These are phyloP conservation scores for Termitomyces titanicus DNA, from an alignment of 768 basidiomycete species.

Conservation along the genomic window DNA sequence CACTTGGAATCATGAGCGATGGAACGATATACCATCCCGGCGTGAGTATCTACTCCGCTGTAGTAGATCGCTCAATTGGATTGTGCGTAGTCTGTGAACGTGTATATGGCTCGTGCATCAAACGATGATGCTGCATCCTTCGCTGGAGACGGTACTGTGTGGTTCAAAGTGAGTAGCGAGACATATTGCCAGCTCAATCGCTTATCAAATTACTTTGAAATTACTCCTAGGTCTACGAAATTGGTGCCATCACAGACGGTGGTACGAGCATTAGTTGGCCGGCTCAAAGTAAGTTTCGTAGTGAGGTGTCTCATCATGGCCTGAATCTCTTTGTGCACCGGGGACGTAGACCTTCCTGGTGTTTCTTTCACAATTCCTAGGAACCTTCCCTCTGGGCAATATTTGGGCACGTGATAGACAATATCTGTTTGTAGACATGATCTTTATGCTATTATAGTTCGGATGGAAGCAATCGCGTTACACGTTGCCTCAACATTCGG, in stretches of 20 bases:
- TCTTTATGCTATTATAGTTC: slow-evolving; percentile 16
- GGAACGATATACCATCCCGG: slow-evolving; percentile 47
- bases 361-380: slow-evolving; percentile 34
- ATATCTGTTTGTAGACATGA: neutral
- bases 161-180: slow-evolving; percentile 34
- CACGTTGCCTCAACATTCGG: slow-evolving; percentile 31
- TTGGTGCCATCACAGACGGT: slow-evolving; percentile 42
- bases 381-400: slow-evolving; percentile 33
- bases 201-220: neutral
- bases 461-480: slow-evolving; percentile 37
- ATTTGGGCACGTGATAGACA: slow-evolving; percentile 15
- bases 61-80: neutral
- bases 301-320: neutral
- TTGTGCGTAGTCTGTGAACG: slow-evolving; percentile 19
- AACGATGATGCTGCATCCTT: slow-evolving; percentile 31
- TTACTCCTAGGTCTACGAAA: slow-evolving; percentile 34
- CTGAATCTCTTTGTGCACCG: neutral
- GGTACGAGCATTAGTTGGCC: slow-evolving; percentile 44
- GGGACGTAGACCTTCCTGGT: slow-evolving; percentile 14
- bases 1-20: slow-evolving; percentile 38
- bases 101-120: slow-evolving; percentile 43
- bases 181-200: neutral
- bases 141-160: slow-evolving; percentile 42
- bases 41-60: slow-evolving; percentile 19
- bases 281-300: slow-evolving; percentile 29